Evolutionary conservation across 2,329 filamentous ascomycete genomes (phyloP).

Genomic region (Fusarium citri): DNA sequence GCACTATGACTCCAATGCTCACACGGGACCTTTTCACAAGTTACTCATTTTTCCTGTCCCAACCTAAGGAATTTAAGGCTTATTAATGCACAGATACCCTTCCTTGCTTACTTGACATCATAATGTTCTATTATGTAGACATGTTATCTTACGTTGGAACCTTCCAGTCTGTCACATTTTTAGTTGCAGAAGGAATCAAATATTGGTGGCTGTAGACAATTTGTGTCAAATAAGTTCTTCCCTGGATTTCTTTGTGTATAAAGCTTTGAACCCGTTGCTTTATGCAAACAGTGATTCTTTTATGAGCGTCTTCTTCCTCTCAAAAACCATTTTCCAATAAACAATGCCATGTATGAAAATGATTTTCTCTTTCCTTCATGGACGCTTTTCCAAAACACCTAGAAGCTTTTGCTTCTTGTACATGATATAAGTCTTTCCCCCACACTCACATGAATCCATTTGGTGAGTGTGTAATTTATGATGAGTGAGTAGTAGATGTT

Average conservation of each 20-base stretch:
- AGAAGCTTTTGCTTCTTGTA: background rate
- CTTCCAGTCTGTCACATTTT: background rate
- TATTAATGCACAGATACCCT: too few relatives aligned
- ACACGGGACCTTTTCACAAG: too few relatives aligned
- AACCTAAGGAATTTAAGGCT: background rate
- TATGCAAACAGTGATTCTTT: background rate
- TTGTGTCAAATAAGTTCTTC: background rate
- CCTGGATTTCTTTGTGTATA: background rate
- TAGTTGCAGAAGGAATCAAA: background rate
- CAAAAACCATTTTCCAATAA: background rate
- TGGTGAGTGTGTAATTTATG: background rate
- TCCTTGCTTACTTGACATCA: too few relatives aligned
- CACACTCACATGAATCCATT: background rate
- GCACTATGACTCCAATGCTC: too few relatives aligned
- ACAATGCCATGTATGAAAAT: too few relatives aligned
- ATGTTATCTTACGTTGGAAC: too few relatives aligned
- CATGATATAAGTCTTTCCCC: background rate
- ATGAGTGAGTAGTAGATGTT: too few relatives aligned
- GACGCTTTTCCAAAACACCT: background rate
- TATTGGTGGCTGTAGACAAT: too few relatives aligned
- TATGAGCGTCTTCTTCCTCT: background rate
- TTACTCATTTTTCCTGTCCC: too few relatives aligned
- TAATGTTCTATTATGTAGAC: too few relatives aligned
- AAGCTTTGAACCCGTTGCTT: background rate
- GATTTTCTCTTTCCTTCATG: too few relatives aligned